Evolutionary conservation across 2,329 filamentous ascomycete species (phyloP).

Genomic region (Cladophialophora immunda): DNA sequence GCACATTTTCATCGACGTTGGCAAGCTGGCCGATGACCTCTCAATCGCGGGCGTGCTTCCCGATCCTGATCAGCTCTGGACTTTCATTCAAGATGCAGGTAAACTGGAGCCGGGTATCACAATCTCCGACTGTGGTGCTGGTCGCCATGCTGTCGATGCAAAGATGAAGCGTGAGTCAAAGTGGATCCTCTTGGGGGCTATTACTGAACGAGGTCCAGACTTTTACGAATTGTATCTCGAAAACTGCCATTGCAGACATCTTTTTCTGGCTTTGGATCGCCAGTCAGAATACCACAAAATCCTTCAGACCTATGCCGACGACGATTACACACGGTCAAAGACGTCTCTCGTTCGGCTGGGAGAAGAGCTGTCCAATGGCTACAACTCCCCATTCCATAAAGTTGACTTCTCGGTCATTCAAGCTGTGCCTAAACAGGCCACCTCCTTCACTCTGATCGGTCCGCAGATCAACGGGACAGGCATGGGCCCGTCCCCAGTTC

Average conservation of each 20-base stretch:
- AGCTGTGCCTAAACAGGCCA: slow-evolving; percentile 18
- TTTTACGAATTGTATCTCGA: slow-evolving; percentile 37
- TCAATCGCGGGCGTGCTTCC: slow-evolving; percentile 25
- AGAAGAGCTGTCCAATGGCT: slow-evolving; percentile 22
- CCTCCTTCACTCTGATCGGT: background rate
- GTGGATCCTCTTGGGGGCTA: background rate
- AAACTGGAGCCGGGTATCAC: slow-evolving; percentile 27
- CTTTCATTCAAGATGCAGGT: slow-evolving; percentile 32
- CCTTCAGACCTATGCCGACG: slow-evolving; percentile 35
- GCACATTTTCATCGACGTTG: slow-evolving; percentile 37
- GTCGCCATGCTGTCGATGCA: slow-evolving; percentile 23
- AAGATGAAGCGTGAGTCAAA: slow-evolving; percentile 31
- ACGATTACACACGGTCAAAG: slow-evolving; percentile 35
- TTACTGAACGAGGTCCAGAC: slow-evolving; percentile 30
- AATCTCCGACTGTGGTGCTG: slow-evolving; percentile 35
- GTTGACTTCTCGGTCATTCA: slow-evolving; percentile 29
- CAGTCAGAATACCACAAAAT: slow-evolving; percentile 35
- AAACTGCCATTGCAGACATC: slow-evolving; percentile 38
- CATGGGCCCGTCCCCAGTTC: background rate
- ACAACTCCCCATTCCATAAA: slow-evolving; percentile 31
- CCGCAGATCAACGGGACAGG: slow-evolving; percentile 3
- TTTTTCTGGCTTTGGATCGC: slow-evolving; percentile 34
- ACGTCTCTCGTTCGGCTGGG: slow-evolving; percentile 31
- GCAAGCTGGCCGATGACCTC: slow-evolving; percentile 32
- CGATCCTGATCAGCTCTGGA: slow-evolving; percentile 29